A percentile compares a stretch with the other conserved stretches of the same genome.
phyloP scores from a whole-genome alignment of 805 yeast genomes.

The Cyberlindnera euphorbiae region DNA sequence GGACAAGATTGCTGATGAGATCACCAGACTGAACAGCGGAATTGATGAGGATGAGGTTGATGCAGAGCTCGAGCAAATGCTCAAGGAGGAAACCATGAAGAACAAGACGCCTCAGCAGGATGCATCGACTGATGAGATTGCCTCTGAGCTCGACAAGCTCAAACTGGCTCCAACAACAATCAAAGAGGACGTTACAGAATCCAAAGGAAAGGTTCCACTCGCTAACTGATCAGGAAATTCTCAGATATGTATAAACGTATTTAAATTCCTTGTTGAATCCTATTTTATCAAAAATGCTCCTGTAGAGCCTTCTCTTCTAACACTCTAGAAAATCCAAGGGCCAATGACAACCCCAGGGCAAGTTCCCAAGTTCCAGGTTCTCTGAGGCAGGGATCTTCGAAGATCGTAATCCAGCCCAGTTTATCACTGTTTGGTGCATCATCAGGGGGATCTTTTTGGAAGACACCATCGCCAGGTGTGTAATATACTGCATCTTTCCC shows the following conservation, averaged over 20 bases:
- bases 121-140: constrained; percentile 13
- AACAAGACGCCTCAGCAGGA: too few relatives aligned
- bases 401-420: constrained; percentile 62
- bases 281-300: too few relatives aligned
- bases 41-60: constrained; percentile 25
- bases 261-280: too few relatives aligned
- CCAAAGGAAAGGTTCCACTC: constrained; percentile 2
- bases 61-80: constrained; percentile 34
- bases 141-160: constrained; percentile 23
- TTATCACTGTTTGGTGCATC: constrained; percentile 58
- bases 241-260: too few relatives aligned
- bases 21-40: constrained; percentile 21
- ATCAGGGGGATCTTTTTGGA: constrained; percentile 43
- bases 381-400: constrained; percentile 37
- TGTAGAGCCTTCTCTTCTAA: constrained; percentile 21
- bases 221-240: too few relatives aligned
- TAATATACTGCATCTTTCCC: constrained; percentile 14
- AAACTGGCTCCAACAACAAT: constrained; percentile 18
- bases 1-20: constrained; percentile 34
- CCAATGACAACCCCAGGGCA: constrained; percentile 48
- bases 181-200: constrained; percentile 1
- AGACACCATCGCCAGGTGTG: constrained; percentile 52
- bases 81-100: constrained; percentile 19
- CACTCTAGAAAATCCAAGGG: constrained; percentile 40
- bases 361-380: constrained; percentile 48